Percentiles rank a stretch among this genome's conserved stretches.
phyloP scores from a whole-genome alignment of 1,284 basidiomycete species.

The Coniferiporia sulphurascens region DNA sequence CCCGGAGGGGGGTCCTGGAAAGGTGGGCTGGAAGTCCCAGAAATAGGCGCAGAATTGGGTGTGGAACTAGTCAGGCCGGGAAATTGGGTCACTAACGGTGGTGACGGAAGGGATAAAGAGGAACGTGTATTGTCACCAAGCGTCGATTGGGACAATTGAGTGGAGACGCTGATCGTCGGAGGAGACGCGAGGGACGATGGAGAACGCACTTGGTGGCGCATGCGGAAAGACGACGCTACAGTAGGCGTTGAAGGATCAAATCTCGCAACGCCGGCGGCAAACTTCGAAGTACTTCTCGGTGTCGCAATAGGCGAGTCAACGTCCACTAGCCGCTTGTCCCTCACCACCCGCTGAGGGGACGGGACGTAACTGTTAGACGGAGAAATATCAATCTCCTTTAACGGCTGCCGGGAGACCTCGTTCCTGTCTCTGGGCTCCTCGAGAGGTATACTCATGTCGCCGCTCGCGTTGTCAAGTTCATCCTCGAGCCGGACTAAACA shows the following conservation, averaged over 20 bases:
- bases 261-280: conserved; percentile 5
- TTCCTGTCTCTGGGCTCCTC: background rate
- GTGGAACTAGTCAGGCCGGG: background rate
- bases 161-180: background rate
- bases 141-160: background rate
- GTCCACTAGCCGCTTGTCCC: background rate
- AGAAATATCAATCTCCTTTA: conserved; percentile 1
- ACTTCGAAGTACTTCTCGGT: conserved; percentile 8
- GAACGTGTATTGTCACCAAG: background rate
- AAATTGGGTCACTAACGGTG: conserved; percentile 1
- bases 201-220: background rate
- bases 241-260: background rate
- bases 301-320: conserved; percentile 7
- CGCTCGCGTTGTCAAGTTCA: conserved; percentile 8
- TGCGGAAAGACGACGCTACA: background rate
- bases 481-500: conserved; percentile 12
- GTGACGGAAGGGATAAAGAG: background rate
- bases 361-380: background rate
- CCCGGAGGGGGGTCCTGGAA: conserved; percentile 10
- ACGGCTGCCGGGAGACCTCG: background rate
- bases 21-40: background rate
- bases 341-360: background rate
- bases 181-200: background rate
- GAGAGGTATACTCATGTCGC: background rate
- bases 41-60: background rate